A percentile compares a stretch with the other conserved stretches of the same genome.
phyloP scores from a whole-genome alignment of 1,139 yeast species.

The Candida dubliniensis region DNA sequence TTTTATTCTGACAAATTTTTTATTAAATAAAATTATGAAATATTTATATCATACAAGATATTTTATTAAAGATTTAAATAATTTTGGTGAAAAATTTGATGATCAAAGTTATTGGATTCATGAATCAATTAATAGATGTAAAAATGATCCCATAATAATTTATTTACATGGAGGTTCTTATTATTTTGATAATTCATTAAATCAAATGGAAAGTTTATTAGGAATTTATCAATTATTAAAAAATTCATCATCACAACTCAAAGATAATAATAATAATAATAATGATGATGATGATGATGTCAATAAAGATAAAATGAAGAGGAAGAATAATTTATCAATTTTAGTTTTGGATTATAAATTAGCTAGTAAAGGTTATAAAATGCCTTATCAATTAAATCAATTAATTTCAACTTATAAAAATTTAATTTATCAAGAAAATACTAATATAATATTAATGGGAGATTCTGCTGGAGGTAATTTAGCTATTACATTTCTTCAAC shows the following conservation, averaged over 20 bases:
- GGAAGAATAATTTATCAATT: slow-evolving; percentile 28
- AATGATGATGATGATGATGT: too few relatives aligned
- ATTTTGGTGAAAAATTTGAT: slow-evolving; percentile 36
- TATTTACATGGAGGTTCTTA: slow-evolving; percentile 48
- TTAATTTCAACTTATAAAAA: slow-evolving; percentile 30
- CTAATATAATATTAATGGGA: slow-evolving; percentile 36
- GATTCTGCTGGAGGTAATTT: slow-evolving; percentile 48
- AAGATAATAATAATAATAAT: too few relatives aligned
- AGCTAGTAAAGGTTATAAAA: slow-evolving; percentile 29
- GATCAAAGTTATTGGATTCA: slow-evolving; percentile 38
- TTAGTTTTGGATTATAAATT: slow-evolving; percentile 42
- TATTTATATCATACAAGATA: slow-evolving; percentile 4
- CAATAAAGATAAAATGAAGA: slow-evolving; percentile 15
- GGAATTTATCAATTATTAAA: slow-evolving; percentile 32
- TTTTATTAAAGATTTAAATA: slow-evolving; percentile 19
- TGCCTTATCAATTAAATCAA: slow-evolving; percentile 40
- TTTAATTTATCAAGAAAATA: slow-evolving; percentile 26
- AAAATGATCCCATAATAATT: slow-evolving; percentile 37
- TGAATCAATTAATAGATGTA: slow-evolving; percentile 25
- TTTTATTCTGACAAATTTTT: slow-evolving; percentile 2
- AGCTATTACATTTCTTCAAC: slow-evolving; percentile 30
- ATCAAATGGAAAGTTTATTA: slow-evolving; percentile 33
- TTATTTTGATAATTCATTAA: slow-evolving; percentile 32
- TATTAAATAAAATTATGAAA: slow-evolving; percentile 10
- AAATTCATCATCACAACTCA: too few relatives aligned